These are phyloP conservation scores for Penicillium psychrosexuale DNA, from an alignment of 2,329 filamentous ascomycete species.

Conservation along the genomic window DNA sequence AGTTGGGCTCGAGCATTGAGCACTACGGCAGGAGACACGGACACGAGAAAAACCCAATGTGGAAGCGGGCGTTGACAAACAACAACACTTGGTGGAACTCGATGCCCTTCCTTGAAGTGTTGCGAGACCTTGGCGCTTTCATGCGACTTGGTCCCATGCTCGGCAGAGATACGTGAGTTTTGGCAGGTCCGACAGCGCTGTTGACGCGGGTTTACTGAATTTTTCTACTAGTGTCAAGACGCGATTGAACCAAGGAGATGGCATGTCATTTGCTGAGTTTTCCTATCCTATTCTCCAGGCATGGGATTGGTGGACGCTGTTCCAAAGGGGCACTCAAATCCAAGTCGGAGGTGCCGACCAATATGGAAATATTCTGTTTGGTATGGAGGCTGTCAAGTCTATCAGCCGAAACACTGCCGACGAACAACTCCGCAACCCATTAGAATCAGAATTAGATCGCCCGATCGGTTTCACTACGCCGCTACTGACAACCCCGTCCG, in stretches of 20 bases:
- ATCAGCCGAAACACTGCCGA: constrained; percentile 54
- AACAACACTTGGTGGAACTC: constrained; percentile 82
- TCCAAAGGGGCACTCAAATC: constrained; percentile 67
- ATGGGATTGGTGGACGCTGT: constrained; percentile 95
- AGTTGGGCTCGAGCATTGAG: constrained; percentile 72
- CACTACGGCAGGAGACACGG: constrained; percentile 62
- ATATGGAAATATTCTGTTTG: constrained; percentile 91
- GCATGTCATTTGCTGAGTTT: constrained; percentile 93
- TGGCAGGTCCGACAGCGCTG: neutral
- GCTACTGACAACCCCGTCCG: constrained; percentile 77
- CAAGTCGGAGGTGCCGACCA: constrained; percentile 96
- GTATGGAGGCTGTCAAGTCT: constrained; percentile 78
- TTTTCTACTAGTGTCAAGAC: constrained; percentile 63
- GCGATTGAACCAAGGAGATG: constrained; percentile 78
- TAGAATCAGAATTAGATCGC: constrained; percentile 38
- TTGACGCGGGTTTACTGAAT: constrained; percentile 3
- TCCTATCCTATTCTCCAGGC: constrained; percentile 89
- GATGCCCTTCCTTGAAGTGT: constrained; percentile 68
- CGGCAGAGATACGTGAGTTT: constrained; percentile 74
- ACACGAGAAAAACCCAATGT: constrained; percentile 61
- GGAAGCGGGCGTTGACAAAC: constrained; percentile 68
- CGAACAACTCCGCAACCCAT: constrained; percentile 38
- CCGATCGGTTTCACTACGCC: constrained; percentile 89
- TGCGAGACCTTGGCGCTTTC: constrained; percentile 68
- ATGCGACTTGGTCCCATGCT: constrained; percentile 84